Conservation (phyloP, 257 asterid genomes). For the Ocimum tenuiflorum region DNA sequence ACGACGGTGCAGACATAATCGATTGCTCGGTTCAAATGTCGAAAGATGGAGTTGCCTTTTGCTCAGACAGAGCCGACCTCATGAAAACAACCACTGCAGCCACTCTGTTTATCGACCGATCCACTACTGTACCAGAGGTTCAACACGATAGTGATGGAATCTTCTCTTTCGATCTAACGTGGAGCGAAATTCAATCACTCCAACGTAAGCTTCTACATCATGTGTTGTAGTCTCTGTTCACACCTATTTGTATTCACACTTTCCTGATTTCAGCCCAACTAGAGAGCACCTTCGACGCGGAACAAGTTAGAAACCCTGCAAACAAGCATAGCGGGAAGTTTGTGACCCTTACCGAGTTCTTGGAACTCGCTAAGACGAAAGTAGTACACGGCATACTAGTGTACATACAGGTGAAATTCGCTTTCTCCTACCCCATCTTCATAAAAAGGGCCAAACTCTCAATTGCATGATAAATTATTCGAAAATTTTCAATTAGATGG, state of each 20-base stretch:
- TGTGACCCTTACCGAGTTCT: slow-evolving; percentile 52
- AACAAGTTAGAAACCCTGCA: slow-evolving; percentile 49
- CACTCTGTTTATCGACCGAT: slow-evolving; percentile 38
- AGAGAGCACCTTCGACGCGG: slow-evolving; percentile 33
- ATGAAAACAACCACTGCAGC: slow-evolving; percentile 72
- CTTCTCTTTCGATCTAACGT: slow-evolving; percentile 74
- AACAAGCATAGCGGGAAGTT: slow-evolving; percentile 63
- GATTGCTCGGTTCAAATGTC: slow-evolving; percentile 90
- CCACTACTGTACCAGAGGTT: slow-evolving; percentile 44
- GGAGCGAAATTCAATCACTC: slow-evolving; percentile 67
- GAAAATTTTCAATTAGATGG: too few relatives aligned
- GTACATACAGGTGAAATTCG: slow-evolving; percentile 29
- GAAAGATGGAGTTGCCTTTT: slow-evolving; percentile 76
- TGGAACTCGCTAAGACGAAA: slow-evolving; percentile 56
- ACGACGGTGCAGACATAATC: slow-evolving; percentile 74
- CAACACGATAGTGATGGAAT: slow-evolving; percentile 51
- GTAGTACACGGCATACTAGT: slow-evolving; percentile 47
- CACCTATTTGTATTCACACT: too few relatives aligned
- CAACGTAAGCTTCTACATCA: slow-evolving; percentile 35
- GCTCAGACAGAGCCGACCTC: slow-evolving; percentile 71
- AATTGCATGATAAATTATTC: too few relatives aligned
- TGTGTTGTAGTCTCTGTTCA: too few relatives aligned
- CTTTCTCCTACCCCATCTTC: too few relatives aligned
- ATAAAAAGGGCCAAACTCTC: too few relatives aligned
- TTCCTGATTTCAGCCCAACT: slow-evolving; percentile 48